These are phyloP conservation scores for Lithohypha guttulata DNA, from an alignment of 2,329 filamentous ascomycete genomes.

Conservation along the genomic window DNA sequence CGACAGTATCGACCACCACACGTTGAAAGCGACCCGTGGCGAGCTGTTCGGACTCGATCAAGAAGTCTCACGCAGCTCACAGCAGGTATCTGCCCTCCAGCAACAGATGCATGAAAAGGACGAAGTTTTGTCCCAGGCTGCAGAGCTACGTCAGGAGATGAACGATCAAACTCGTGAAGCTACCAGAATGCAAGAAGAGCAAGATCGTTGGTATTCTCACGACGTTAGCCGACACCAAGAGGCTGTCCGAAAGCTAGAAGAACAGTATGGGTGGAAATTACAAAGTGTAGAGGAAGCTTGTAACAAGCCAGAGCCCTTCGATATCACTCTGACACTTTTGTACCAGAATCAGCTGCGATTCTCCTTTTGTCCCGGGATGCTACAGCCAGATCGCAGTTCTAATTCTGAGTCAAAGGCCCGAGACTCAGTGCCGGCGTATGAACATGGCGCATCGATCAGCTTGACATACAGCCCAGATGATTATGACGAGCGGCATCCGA, in stretches of 20 bases:
- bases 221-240: conserved; percentile 74
- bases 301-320: conserved; percentile 20
- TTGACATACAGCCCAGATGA: conserved; percentile 26
- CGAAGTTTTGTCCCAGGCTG: conserved; percentile 49
- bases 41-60: conserved; percentile 54
- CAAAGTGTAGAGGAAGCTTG: conserved; percentile 26
- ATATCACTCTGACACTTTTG: conserved; percentile 31
- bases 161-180: conserved; percentile 68
- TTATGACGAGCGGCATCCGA: conserved; percentile 10
- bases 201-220: conserved; percentile 72
- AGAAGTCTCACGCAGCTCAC: conserved; percentile 60
- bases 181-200: conserved; percentile 75
- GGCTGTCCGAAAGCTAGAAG: conserved; percentile 39
- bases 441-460: conserved; percentile 25
- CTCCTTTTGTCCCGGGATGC: conserved; percentile 32
- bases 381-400: conserved; percentile 20
- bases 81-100: conserved; percentile 55
- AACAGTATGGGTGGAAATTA: conserved; percentile 36
- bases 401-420: conserved; percentile 18
- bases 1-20: conserved; percentile 47
- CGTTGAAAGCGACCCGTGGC: conserved; percentile 62
- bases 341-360: conserved; percentile 34
- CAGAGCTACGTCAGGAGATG: conserved; percentile 57
- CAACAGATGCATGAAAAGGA: conserved; percentile 58
- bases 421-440: conserved; percentile 21